A percentile compares a stretch with the other conserved stretches of the same genome.
Evolutionary conservation across 441 rosid genomes (phyloP).

Genomic region (Pelargonium citronellum): DNA sequence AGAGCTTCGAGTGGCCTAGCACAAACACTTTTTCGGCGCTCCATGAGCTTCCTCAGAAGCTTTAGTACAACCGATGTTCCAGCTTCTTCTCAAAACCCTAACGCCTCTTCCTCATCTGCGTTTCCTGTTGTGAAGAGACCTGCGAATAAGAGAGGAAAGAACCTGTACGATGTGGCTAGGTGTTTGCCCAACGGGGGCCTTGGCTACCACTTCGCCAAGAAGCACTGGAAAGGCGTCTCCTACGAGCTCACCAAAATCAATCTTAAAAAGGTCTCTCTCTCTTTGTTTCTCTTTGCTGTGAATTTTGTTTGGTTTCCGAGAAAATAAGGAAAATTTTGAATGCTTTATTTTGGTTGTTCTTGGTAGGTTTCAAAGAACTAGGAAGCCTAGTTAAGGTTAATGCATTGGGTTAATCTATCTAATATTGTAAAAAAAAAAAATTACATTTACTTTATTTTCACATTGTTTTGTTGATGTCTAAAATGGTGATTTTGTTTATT

Average conservation of each 20-base stretch:
- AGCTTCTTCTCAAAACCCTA: constrained; percentile 16
- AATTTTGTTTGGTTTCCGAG: not conserved
- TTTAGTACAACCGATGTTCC: constrained; percentile 31
- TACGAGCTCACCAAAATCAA: constrained; percentile 88
- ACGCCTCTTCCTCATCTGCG: too few species aligned
- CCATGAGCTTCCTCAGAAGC: constrained; percentile 35
- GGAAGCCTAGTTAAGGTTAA: too few species aligned
- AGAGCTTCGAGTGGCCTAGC: constrained; percentile 31
- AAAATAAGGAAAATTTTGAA: not conserved
- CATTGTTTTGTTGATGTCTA: not conserved
- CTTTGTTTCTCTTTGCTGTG: too few species aligned
- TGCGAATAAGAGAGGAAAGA: too few species aligned
- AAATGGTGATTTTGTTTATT: not conserved
- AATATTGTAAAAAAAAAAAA: too few species aligned
- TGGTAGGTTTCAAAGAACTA: too few species aligned
- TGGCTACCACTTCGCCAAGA: too few species aligned
- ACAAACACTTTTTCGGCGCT: constrained; percentile 30
- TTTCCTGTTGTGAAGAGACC: constrained; percentile 11
- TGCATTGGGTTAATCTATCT: too few species aligned
- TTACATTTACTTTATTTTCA: too few species aligned
- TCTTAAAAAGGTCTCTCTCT: constrained; percentile 59
- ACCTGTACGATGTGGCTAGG: too few species aligned
- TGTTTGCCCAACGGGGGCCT: too few species aligned
- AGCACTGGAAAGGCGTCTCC: constrained; percentile 57
- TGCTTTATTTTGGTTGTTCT: too few species aligned